Evolutionary conservation across 192 early-diverging fungal species (phyloP).

Genomic region (Coemansia javaensis): DNA sequence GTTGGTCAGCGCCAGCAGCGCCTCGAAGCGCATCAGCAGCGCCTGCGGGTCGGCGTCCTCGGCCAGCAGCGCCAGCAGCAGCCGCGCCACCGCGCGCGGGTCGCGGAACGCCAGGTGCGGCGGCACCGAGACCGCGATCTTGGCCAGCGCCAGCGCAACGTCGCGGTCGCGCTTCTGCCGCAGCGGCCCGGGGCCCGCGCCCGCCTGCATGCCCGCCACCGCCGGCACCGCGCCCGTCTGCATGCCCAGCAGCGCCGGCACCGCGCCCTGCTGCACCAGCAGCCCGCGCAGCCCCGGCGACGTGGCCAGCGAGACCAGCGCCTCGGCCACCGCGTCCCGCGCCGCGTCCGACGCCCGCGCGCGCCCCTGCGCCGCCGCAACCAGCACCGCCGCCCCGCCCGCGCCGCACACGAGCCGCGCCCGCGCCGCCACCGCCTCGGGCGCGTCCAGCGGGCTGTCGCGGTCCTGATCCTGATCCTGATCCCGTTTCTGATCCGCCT

Average conservation of each 20-base stretch:
- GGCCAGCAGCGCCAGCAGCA: slow-evolving; percentile 54
- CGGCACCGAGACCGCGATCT: slow-evolving; percentile 86
- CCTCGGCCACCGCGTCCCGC: slow-evolving; percentile 60
- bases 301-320: slow-evolving; percentile 67
- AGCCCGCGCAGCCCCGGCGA: slow-evolving; percentile 63
- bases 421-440: slow-evolving; percentile 43
- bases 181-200: slow-evolving; percentile 18
- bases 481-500: too few relatives aligned
- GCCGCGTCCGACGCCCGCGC: slow-evolving; percentile 54
- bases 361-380: slow-evolving; percentile 43
- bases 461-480: too few relatives aligned
- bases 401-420: slow-evolving; percentile 52
- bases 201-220: slow-evolving; percentile 47
- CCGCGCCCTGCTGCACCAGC: slow-evolving; percentile 79
- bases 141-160: slow-evolving; percentile 82
- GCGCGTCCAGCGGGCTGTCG: slow-evolving; percentile 15
- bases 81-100: slow-evolving; percentile 62
- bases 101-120: slow-evolving; percentile 81
- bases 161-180: slow-evolving; percentile 37
- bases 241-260: slow-evolving; percentile 55
- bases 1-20: slow-evolving; percentile 90
- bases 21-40: slow-evolving; percentile 77
- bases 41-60: slow-evolving; percentile 50
- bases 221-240: slow-evolving; percentile 27
- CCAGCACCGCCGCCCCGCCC: slow-evolving; percentile 39